Evolutionary conservation across 1,139 yeast species (phyloP).

Genomic region (Sugiyamaella paludigena): DNA sequence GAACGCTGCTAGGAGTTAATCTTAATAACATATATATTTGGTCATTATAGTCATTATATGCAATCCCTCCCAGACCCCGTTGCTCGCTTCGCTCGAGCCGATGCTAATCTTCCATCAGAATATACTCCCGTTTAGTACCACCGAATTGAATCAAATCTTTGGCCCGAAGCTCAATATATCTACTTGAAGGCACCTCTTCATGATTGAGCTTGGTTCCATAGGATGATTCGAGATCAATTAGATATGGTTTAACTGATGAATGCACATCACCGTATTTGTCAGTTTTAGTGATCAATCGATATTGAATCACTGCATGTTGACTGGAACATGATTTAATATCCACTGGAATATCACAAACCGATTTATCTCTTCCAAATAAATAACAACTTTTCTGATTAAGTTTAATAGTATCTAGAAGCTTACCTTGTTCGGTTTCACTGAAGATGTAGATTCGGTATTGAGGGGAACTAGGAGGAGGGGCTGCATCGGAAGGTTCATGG

Average conservation of each 20-base stretch:
- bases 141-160: conserved; percentile 53
- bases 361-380: conserved; percentile 49
- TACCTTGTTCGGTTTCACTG: conserved; percentile 31
- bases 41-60: conserved; percentile 6
- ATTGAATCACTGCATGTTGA: conserved; percentile 59
- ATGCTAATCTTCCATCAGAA: conserved; percentile 5
- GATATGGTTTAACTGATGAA: conserved; percentile 39
- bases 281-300: conserved; percentile 33
- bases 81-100: background rate
- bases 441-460: conserved; percentile 24
- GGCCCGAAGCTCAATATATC: conserved; percentile 49
- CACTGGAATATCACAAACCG: conserved; percentile 46
- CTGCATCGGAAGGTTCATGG: conserved; percentile 45
- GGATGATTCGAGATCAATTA: conserved; percentile 54
- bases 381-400: conserved; percentile 38
- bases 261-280: conserved; percentile 26
- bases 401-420: conserved; percentile 33
- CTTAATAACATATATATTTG: background rate
- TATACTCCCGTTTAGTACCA: conserved; percentile 27
- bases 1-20: background rate
- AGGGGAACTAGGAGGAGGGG: conserved; percentile 34
- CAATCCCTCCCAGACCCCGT: conserved; percentile 2
- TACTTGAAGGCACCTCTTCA: conserved; percentile 43
- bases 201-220: conserved; percentile 55
- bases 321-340: conserved; percentile 48